A percentile compares a stretch with the other conserved stretches of the same genome.
phyloP scores from a whole-genome alignment of 129 eudicot genomes.

The Apium graveolens region DNA sequence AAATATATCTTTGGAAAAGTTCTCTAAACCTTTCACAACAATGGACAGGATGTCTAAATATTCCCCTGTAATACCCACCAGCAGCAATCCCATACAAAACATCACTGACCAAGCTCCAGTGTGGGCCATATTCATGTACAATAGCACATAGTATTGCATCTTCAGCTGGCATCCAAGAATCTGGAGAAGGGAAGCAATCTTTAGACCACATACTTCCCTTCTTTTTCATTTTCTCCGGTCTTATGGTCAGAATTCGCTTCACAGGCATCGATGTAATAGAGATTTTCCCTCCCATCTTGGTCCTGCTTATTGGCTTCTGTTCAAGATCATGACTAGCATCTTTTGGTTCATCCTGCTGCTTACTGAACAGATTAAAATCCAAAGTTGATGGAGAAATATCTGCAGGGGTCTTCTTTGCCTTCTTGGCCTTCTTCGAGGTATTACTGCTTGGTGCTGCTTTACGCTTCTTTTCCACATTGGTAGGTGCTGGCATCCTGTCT shows the following conservation, averaged over 20 bases:
- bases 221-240: constrained; percentile 67
- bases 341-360: constrained; percentile 47
- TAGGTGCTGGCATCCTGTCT: constrained; percentile 21
- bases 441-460: constrained; percentile 36
- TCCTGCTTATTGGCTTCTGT: constrained; percentile 53
- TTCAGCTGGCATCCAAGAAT: constrained; percentile 72
- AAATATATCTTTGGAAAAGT: constrained; percentile 64
- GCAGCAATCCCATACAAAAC: constrained; percentile 68
- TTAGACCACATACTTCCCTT: constrained; percentile 76
- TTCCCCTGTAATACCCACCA: constrained; percentile 77
- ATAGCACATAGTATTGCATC: constrained; percentile 78
- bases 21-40: constrained; percentile 98
- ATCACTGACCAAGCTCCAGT: constrained; percentile 92
- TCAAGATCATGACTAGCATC: constrained; percentile 45
- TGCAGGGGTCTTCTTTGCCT: constrained; percentile 43
- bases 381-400: constrained; percentile 18
- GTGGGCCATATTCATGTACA: constrained; percentile 87
- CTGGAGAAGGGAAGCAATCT: constrained; percentile 68
- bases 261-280: constrained; percentile 60
- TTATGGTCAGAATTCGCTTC: constrained; percentile 62
- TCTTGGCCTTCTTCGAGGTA: constrained; percentile 50
- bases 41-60: constrained; percentile 78
- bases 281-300: constrained; percentile 64
- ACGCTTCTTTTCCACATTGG: constrained; percentile 44
- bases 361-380: constrained; percentile 31